These are phyloP conservation scores for Chlamydomonas schloesseri DNA, from an alignment of 139 green algal species.

Conservation along the genomic window DNA sequence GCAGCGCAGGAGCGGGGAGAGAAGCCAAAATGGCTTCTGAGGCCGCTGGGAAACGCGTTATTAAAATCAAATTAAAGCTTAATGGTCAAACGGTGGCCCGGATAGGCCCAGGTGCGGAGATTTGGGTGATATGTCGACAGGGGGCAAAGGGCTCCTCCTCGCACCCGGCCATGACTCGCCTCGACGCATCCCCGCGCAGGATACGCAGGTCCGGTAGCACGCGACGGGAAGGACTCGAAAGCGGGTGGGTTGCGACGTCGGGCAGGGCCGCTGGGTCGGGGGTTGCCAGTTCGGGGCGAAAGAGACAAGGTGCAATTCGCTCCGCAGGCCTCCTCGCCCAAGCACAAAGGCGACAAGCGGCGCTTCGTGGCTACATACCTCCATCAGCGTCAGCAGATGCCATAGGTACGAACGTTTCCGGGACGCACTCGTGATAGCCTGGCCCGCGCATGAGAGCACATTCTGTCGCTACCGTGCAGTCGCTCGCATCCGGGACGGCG, in stretches of 20 bases:
- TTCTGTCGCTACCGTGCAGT: slow-evolving; percentile 12
- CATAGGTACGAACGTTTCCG: slow-evolving; percentile 12
- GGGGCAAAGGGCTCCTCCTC: too few relatives aligned
- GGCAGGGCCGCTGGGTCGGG: too few relatives aligned
- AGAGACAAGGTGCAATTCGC: background rate
- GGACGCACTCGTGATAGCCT: background rate
- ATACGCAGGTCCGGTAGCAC: background rate
- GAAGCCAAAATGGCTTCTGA: too few relatives aligned
- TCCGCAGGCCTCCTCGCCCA: too few relatives aligned
- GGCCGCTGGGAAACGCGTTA: too few relatives aligned
- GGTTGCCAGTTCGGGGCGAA: background rate
- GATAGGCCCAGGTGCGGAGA: too few relatives aligned
- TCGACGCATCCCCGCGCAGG: background rate
- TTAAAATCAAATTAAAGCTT: too few relatives aligned
- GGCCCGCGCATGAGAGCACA: background rate
- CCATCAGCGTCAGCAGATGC: slow-evolving; percentile 6
- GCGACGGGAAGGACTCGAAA: slow-evolving; percentile 20
- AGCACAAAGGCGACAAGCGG: slow-evolving; percentile 5
- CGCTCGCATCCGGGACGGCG: slow-evolving; percentile 35
- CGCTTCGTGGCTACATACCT: slow-evolving; percentile 21
- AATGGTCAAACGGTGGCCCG: too few relatives aligned
- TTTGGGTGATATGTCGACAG: too few relatives aligned
- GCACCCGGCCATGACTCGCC: too few relatives aligned
- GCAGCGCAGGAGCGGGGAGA: too few relatives aligned
- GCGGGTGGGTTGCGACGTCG: background rate